Percentiles rank a stretch among this genome's conserved stretches.
Conservation (phyloP, 179 eudicot species). For the Camellia oleifera region DNA sequence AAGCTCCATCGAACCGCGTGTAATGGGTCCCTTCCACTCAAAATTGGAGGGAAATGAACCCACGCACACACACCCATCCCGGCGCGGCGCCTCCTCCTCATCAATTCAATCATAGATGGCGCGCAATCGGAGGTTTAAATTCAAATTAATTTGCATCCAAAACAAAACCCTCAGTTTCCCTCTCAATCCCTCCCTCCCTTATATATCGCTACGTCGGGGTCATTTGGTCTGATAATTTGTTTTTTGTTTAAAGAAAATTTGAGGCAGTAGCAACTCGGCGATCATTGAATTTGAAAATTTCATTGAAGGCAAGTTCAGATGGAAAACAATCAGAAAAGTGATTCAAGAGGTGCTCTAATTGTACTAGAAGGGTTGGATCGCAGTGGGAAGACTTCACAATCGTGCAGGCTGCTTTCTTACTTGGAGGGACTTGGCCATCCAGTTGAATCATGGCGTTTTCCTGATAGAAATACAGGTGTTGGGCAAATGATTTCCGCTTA, state of each 20-base stretch:
- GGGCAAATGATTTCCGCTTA: slow-evolving; percentile 89
- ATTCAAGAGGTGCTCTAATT: slow-evolving; percentile 78
- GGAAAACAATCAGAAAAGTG: slow-evolving; percentile 32
- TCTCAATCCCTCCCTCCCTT: not conserved
- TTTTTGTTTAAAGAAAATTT: slow-evolving; percentile 18
- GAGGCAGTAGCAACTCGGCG: slow-evolving; percentile 15
- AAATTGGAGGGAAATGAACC: not conserved
- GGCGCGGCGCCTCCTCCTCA: not conserved
- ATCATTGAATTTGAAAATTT: slow-evolving; percentile 13
- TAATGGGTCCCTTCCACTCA: not conserved
- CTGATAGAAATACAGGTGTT: slow-evolving; percentile 71
- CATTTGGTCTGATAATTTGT: not conserved
- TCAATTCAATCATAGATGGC: not conserved
- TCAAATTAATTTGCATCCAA: not conserved
- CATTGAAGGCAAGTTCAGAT: slow-evolving; percentile 37
- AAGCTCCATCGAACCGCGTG: not conserved
- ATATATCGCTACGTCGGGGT: no score
- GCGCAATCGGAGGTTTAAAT: not conserved
- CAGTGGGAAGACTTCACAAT: slow-evolving; percentile 91
- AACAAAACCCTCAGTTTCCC: not conserved
- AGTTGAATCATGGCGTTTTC: slow-evolving; percentile 86
- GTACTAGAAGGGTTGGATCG: slow-evolving; percentile 96
- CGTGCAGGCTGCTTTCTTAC: slow-evolving; percentile 43
- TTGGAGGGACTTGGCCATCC: slow-evolving; percentile 59
- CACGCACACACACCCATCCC: not conserved